phyloP scores from a whole-genome alignment of 169 alveolate species.

The Pseudocohnilembus persalinus region DNA sequence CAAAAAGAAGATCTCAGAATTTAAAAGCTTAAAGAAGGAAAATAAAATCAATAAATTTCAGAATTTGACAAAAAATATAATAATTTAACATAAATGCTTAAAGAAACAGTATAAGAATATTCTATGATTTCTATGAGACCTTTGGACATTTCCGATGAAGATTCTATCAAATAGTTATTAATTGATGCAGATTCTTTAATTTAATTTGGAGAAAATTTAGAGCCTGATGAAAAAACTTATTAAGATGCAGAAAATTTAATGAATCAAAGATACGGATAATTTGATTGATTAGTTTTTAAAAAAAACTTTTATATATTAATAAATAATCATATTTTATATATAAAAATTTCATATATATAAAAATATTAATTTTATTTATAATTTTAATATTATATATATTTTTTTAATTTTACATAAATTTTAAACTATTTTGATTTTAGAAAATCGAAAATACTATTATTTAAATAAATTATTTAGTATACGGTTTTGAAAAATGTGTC shows the following conservation, averaged over 20 bases:
- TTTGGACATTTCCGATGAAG: conserved; percentile 23
- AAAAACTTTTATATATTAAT: too few relatives aligned
- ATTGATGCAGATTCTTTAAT: conserved; percentile 10
- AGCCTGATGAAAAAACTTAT: conserved; percentile 48
- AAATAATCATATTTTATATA: too few relatives aligned
- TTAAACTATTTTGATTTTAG: too few relatives aligned
- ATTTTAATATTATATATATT: too few relatives aligned
- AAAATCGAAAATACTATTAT: too few relatives aligned
- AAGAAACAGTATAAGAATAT: conserved; percentile 12
- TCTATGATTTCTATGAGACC: conserved; percentile 14
- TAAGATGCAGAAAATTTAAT: conserved; percentile 33
- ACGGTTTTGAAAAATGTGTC: too few relatives aligned
- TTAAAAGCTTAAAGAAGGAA: conserved; percentile 2
- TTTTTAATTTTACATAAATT: too few relatives aligned
- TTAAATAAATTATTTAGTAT: too few relatives aligned
- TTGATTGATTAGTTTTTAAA: too few relatives aligned
- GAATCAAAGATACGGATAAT: conserved; percentile 5
- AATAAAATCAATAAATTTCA: conserved; percentile 1
- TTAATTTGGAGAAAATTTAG: conserved; percentile 57
- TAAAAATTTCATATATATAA: too few relatives aligned
- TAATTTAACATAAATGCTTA: neutral
- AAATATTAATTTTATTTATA: too few relatives aligned
- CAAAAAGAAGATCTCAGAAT: neutral
- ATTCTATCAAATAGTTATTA: neutral
- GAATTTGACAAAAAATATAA: conserved; percentile 25